Conservation (phyloP, 371 early-diverging fungal genomes). For the Batrachochytrium dendrobatidis region DNA sequence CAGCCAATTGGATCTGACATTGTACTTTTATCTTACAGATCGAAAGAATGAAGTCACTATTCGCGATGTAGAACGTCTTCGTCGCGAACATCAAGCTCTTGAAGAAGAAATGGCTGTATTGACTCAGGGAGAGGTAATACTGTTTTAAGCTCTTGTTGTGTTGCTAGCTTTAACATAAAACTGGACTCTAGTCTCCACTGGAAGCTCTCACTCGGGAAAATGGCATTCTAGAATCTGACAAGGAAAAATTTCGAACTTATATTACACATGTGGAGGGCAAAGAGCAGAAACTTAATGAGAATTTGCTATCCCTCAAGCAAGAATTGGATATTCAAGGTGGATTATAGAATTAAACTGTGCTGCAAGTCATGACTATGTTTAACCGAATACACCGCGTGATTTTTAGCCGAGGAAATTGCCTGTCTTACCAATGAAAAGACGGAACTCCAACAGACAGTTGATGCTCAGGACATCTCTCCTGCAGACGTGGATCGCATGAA, state of each 20-base stretch:
- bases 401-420: constrained; percentile 24
- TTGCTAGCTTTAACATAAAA: neutral
- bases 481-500: constrained; percentile 79
- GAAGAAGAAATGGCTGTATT: constrained; percentile 38
- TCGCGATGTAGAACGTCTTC: constrained; percentile 38
- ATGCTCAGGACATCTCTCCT: constrained; percentile 66
- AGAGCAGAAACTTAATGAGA: constrained; percentile 41
- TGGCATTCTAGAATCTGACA: constrained; percentile 32
- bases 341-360: too few species aligned
- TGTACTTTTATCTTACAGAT: too few species aligned
- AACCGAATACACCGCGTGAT: too few species aligned
- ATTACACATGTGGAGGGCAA: constrained; percentile 42
- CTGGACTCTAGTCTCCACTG: constrained; percentile 47
- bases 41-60: constrained; percentile 39
- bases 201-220: constrained; percentile 42
- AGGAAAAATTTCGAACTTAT: constrained; percentile 41
- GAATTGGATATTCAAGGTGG: constrained; percentile 25
- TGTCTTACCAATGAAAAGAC: constrained; percentile 22
- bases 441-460: constrained; percentile 39
- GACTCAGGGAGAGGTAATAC: constrained; percentile 28
- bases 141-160: neutral
- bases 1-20: neutral
- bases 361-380: neutral
- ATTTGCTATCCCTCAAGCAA: constrained; percentile 26
- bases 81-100: constrained; percentile 33